A percentile compares a stretch with the other conserved stretches of the same genome.
These are phyloP conservation scores for Puccinia hordei DNA, from an alignment of 1,284 basidiomycete species.

Conservation along the genomic window DNA sequence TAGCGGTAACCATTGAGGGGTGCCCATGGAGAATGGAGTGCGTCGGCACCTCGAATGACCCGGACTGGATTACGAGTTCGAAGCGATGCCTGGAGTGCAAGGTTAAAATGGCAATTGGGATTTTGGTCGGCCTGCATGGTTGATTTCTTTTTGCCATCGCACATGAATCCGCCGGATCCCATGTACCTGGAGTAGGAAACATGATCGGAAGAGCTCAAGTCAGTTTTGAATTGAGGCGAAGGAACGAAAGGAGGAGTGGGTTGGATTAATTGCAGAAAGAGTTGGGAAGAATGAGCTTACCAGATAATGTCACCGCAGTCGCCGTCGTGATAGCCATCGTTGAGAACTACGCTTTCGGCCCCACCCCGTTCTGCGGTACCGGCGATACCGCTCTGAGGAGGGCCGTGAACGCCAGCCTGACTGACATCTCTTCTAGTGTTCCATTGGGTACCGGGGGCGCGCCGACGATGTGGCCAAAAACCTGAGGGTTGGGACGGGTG, in stretches of 20 bases:
- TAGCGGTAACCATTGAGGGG: constrained; percentile 70
- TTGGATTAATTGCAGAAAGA: no score
- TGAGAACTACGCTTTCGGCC: constrained; percentile 75
- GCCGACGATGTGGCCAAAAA: constrained; percentile 20
- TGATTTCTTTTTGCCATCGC: background rate
- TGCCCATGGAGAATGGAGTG: constrained; percentile 64
- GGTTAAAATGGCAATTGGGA: background rate
- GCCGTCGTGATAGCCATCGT: constrained; percentile 77
- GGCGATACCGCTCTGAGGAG: constrained; percentile 50
- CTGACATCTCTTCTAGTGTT: constrained; percentile 51
- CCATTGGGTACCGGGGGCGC: constrained; percentile 52
- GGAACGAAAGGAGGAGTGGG: background rate
- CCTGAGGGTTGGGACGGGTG: background rate
- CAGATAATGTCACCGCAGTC: constrained; percentile 76
- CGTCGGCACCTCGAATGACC: constrained; percentile 80
- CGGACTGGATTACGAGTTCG: constrained; percentile 71
- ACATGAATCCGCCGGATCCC: constrained; percentile 23
- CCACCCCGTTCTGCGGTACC: constrained; percentile 62
- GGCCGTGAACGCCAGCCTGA: constrained; percentile 54
- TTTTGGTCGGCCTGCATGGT: constrained; percentile 6
- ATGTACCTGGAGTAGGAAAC: constrained; percentile 19
- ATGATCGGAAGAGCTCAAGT: background rate
- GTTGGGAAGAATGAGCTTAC: constrained; percentile 62
- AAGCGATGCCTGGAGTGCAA: constrained; percentile 63
- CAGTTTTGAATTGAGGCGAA: background rate